A percentile compares a stretch with the other conserved stretches of the same genome.
Conservation (phyloP, 805 yeast genomes). For the Yarrowia bubula region DNA sequence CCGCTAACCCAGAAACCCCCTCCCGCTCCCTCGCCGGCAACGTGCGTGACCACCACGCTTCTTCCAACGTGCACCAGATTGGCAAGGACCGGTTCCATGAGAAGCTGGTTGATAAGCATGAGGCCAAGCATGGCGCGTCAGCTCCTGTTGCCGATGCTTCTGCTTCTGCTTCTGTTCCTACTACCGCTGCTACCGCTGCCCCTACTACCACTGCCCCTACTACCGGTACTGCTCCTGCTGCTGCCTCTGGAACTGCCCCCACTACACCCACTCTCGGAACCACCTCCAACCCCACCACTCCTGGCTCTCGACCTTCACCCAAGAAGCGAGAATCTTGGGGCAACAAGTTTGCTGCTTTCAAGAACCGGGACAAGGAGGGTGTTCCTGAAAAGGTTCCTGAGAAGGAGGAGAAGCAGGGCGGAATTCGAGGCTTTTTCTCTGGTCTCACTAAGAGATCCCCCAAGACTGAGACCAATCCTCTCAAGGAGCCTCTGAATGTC, state of each 20-base stretch:
- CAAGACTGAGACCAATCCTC: background rate
- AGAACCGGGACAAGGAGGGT: background rate
- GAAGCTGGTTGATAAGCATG: background rate
- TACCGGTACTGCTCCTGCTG: background rate
- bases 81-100: constrained; percentile 21
- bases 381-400: background rate
- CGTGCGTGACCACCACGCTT: background rate
- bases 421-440: constrained; percentile 11
- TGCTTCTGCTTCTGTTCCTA: background rate
- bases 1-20: background rate
- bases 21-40: constrained; percentile 7
- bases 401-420: constrained; percentile 7
- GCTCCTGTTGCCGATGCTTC: background rate
- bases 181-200: background rate
- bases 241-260: background rate
- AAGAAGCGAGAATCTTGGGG: constrained; percentile 17
- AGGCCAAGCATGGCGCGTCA: background rate
- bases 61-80: constrained; percentile 3
- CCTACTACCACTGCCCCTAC: background rate
- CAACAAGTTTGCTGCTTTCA: constrained; percentile 12
- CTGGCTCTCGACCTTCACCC: background rate
- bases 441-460: background rate
- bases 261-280: background rate
- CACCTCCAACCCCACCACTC: background rate
- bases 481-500: background rate